These are phyloP conservation scores for Solanum sejunctum DNA, from an alignment of 257 asterid species.

Conservation along the genomic window DNA sequence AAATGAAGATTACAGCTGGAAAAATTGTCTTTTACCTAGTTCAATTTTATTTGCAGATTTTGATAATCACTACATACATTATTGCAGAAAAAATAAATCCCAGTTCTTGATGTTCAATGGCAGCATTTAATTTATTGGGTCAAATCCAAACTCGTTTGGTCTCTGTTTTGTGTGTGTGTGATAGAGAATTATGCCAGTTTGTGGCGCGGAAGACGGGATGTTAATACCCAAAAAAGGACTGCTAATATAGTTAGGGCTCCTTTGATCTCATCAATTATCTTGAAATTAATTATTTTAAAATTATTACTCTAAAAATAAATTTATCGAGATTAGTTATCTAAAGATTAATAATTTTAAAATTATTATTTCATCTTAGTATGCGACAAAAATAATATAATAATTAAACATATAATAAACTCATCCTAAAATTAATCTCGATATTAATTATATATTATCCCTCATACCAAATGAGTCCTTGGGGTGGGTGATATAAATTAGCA, in stretches of 20 bases:
- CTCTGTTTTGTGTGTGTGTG: background rate
- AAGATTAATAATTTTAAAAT: too few species aligned
- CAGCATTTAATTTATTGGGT: constrained; percentile 47
- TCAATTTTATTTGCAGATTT: constrained; percentile 17
- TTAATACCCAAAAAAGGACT: background rate
- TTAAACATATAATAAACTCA: too few species aligned
- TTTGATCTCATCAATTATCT: background rate
- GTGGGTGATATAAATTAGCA: background rate
- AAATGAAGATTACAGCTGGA: constrained; percentile 66
- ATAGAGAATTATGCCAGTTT: background rate
- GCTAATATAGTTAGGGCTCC: background rate
- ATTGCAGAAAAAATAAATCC: constrained; percentile 4
- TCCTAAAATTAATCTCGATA: too few species aligned
- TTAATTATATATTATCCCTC: too few species aligned
- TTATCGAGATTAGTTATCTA: too few species aligned
- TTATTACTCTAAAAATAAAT: too few species aligned
- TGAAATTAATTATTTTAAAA: too few species aligned
- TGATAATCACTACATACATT: constrained; percentile 6
- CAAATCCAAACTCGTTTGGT: constrained; percentile 12
- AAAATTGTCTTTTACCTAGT: constrained; percentile 15
- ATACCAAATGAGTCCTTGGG: background rate
- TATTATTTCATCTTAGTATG: too few species aligned
- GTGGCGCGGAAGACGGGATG: background rate
- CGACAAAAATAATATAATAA: too few species aligned
- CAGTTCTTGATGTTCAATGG: constrained; percentile 27